phyloP scores from a whole-genome alignment of 108 stramenopile species.

The Cafeteria roenbergensis region DNA sequence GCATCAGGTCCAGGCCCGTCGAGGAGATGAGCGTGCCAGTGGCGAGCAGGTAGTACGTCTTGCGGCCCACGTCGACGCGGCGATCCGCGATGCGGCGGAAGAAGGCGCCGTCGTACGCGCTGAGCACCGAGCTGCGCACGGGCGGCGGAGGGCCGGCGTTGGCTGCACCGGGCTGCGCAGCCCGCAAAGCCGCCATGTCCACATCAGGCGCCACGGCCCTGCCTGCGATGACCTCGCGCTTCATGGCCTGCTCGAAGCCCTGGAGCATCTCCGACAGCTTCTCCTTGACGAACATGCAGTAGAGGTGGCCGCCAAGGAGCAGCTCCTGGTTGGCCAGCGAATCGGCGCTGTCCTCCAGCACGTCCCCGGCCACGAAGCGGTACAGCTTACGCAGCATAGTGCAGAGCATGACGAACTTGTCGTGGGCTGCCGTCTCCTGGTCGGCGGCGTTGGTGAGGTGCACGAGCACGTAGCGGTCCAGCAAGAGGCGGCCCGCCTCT shows the following conservation, averaged over 20 bases:
- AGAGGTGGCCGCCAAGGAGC: slow-evolving; percentile 76
- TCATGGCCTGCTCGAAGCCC: slow-evolving; percentile 56
- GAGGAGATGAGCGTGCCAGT: slow-evolving; percentile 85
- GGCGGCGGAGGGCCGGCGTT: too few species aligned
- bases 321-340: slow-evolving; percentile 83
- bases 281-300: slow-evolving; percentile 77
- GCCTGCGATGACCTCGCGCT: slow-evolving; percentile 40
- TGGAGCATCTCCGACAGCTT: slow-evolving; percentile 70
- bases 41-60: slow-evolving; percentile 73
- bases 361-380: slow-evolving; percentile 76
- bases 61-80: slow-evolving; percentile 29
- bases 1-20: slow-evolving; percentile 89
- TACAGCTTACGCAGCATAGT: slow-evolving; percentile 76
- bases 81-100: slow-evolving; percentile 23
- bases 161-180: too few species aligned
- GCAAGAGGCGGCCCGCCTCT: slow-evolving; percentile 69
- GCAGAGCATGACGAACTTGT: slow-evolving; percentile 78
- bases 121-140: neutral
- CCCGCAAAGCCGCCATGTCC: neutral
- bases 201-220: slow-evolving; percentile 25
- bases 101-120: slow-evolving; percentile 12
- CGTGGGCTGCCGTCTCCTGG: slow-evolving; percentile 28
- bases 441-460: slow-evolving; percentile 7
- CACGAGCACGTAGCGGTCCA: slow-evolving; percentile 53
- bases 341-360: slow-evolving; percentile 88